Conservation (phyloP, 2,329 filamentous ascomycete genomes). For the Colletotrichum lentis region DNA sequence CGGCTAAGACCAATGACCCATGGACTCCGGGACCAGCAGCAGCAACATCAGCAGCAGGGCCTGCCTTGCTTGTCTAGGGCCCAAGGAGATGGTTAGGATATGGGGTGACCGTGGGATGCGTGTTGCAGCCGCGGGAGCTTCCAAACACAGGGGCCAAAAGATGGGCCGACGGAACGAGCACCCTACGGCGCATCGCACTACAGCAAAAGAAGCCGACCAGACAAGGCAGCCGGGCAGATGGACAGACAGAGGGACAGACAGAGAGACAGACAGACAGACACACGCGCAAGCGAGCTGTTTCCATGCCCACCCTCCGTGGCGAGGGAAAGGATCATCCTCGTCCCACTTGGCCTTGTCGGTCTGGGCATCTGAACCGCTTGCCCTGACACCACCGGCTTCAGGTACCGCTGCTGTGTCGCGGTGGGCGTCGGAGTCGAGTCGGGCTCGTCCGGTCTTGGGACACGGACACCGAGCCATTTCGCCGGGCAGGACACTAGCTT, state of each 20-base stretch:
- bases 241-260: too few relatives aligned
- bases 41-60: slow-evolving; percentile 26
- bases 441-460: slow-evolving; percentile 32
- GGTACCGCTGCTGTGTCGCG: slow-evolving; percentile 21
- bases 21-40: too few relatives aligned
- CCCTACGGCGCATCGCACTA: not conserved
- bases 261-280: too few relatives aligned
- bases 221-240: too few relatives aligned
- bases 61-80: slow-evolving; percentile 31
- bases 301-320: not conserved
- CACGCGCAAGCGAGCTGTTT: slow-evolving; percentile 1
- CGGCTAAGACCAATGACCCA: too few relatives aligned
- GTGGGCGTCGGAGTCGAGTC: slow-evolving; percentile 23
- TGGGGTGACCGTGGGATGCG: slow-evolving; percentile 28
- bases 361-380: slow-evolving; percentile 28
- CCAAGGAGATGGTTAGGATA: slow-evolving; percentile 35
- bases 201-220: not conserved
- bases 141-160: slow-evolving; percentile 33
- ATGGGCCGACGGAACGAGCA: slow-evolving; percentile 15
- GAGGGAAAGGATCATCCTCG: slow-evolving; percentile 22
- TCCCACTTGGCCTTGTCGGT: slow-evolving; percentile 9
- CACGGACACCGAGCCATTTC: slow-evolving; percentile 31
- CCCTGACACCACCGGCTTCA: slow-evolving; percentile 32
- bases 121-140: slow-evolving; percentile 34
- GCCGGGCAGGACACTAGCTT: slow-evolving; percentile 30